These are phyloP conservation scores for Glycine latifolia DNA, from an alignment of 306 rosid genomes.

Conservation along the genomic window DNA sequence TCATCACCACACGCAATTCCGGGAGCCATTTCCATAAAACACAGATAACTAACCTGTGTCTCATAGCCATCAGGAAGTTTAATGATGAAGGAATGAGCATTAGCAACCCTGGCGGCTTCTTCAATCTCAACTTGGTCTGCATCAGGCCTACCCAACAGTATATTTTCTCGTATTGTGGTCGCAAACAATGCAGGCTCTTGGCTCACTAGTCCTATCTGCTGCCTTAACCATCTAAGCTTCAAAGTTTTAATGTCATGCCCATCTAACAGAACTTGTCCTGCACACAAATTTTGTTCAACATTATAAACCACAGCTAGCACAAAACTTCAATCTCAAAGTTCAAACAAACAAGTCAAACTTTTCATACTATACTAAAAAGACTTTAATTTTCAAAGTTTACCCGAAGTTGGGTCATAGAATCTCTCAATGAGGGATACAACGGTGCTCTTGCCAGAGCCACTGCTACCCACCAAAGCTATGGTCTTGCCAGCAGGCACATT, in stretches of 20 bases:
- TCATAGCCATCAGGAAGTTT: constrained; percentile 93
- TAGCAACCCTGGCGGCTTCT: constrained; percentile 98
- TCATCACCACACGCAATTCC: constrained; percentile 18
- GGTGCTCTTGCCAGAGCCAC: constrained; percentile 99
- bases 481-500: constrained; percentile 96
- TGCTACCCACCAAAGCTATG: constrained; percentile 96
- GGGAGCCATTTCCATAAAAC: constrained; percentile 19
- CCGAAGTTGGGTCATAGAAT: constrained; percentile 91
- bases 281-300: constrained; percentile 32
- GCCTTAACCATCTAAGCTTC: constrained; percentile 92
- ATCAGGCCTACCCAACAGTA: constrained; percentile 93
- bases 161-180: constrained; percentile 89
- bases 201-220: constrained; percentile 96
- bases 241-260: constrained; percentile 89
- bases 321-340: constrained; percentile 25
- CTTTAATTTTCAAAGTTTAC: constrained; percentile 48
- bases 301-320: background rate
- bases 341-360: background rate
- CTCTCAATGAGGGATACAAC: constrained; percentile 96
- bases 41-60: constrained; percentile 76
- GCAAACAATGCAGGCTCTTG: constrained; percentile 99
- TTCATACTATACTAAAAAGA: background rate
- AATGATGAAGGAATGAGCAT: constrained; percentile 93
- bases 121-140: constrained; percentile 91
- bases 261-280: constrained; percentile 93